Conservation (phyloP, 176 grass and related monocot genomes). For the Pharus latifolius region DNA sequence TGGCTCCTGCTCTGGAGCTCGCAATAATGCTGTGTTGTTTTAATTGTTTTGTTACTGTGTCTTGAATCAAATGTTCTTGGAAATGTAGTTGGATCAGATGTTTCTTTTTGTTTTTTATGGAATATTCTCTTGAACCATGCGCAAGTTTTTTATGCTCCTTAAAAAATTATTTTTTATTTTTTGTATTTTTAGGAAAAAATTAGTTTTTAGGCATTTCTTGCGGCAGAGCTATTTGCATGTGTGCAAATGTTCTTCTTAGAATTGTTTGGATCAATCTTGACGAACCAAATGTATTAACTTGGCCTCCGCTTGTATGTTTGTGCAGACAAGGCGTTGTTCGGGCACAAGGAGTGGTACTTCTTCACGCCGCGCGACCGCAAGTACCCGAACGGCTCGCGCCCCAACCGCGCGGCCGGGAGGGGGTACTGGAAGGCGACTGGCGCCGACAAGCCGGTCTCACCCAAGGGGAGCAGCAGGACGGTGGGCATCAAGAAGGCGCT, state of each 20-base stretch:
- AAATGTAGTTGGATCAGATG: too few species aligned
- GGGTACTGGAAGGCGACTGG: conserved; percentile 86
- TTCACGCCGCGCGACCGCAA: conserved; percentile 72
- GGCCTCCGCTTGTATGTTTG: too few species aligned
- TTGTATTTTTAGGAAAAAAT: not conserved
- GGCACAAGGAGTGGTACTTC: conserved; percentile 71
- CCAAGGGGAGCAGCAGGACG: conserved; percentile 15
- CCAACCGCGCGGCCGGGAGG: conserved; percentile 52
- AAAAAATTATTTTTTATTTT: too few species aligned
- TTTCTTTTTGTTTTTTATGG: too few species aligned
- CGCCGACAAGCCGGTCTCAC: conserved; percentile 49
- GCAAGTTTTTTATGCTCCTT: too few species aligned
- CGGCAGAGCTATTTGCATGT: not conserved
- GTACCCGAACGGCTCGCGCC: conserved; percentile 67
- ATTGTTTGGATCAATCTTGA: not conserved
- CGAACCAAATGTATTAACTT: not conserved
- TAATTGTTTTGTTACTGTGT: not conserved
- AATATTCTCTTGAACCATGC: too few species aligned
- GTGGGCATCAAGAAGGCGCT: conserved; percentile 64
- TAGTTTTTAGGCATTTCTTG: not conserved
- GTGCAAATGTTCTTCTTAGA: not conserved
- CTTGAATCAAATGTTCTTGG: not conserved
- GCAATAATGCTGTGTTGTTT: not conserved
- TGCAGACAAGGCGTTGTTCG: conserved; percentile 75
- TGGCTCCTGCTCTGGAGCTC: not conserved